Conservation (phyloP, 768 basidiomycete genomes). For the Tubosaeta sp. region DNA sequence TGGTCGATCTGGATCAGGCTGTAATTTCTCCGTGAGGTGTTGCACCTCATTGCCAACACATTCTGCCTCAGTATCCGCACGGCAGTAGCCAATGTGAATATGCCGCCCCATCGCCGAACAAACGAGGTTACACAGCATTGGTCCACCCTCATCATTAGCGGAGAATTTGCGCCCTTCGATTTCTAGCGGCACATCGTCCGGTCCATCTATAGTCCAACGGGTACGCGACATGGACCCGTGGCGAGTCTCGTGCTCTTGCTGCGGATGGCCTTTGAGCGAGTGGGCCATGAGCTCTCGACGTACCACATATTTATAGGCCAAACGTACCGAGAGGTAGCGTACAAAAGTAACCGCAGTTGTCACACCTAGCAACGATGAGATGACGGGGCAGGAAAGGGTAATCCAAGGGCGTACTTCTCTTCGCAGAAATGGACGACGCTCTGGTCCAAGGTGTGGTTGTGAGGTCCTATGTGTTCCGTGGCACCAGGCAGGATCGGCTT, state of each 20-base stretch:
- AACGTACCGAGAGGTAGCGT: slow-evolving; percentile 49
- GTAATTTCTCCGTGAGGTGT: slow-evolving; percentile 41
- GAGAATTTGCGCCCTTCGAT: no score
- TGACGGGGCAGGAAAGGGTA: background rate
- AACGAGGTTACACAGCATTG: no score
- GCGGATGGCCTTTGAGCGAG: slow-evolving; percentile 44
- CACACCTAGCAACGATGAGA: slow-evolving; percentile 14
- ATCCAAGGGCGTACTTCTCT: slow-evolving; percentile 30
- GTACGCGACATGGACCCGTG: slow-evolving; percentile 63
- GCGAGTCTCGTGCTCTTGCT: slow-evolving; percentile 57
- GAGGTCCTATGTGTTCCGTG: slow-evolving; percentile 42
- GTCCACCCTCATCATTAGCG: no score
- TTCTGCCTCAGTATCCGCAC: no score
- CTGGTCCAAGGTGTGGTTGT: slow-evolving; percentile 44
- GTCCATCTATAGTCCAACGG: slow-evolving; percentile 38
- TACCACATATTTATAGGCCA: fast-evolving
- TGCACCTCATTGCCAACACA: slow-evolving; percentile 33
- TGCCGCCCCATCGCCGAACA: no score
- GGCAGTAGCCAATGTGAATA: no score
- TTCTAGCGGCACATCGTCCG: no score
- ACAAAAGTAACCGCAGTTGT: slow-evolving; percentile 51
- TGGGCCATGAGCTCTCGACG: background rate
- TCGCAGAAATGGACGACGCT: slow-evolving; percentile 54
- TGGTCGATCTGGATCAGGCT: slow-evolving; percentile 41
- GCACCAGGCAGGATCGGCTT: slow-evolving; percentile 42